phyloP scores from a whole-genome alignment of 306 rosid species.

The Lathyrus tuberosus region DNA sequence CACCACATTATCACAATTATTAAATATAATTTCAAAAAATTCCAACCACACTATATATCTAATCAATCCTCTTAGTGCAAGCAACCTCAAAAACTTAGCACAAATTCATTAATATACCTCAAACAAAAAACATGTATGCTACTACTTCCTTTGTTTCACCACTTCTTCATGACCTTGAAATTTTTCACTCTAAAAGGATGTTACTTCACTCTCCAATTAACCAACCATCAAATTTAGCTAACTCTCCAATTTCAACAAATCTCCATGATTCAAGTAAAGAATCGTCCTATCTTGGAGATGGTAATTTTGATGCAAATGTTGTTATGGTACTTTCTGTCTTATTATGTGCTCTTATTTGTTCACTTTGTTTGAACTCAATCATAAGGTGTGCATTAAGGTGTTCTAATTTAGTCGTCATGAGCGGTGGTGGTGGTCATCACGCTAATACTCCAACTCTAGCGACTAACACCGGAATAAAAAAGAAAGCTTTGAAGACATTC shows the following conservation, averaged over 20 bases:
- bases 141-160: constrained; percentile 43
- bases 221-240: constrained; percentile 41
- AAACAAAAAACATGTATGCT: constrained; percentile 48
- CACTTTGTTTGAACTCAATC: constrained; percentile 81
- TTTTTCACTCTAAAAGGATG: constrained; percentile 66
- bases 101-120: constrained; percentile 24
- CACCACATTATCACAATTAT: background rate
- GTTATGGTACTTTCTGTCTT: constrained; percentile 95
- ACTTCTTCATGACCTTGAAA: constrained; percentile 41
- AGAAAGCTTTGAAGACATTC: constrained; percentile 79
- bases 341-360: constrained; percentile 81
- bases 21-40: constrained; percentile 5
- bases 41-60: constrained; percentile 42
- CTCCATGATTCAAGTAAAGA: constrained; percentile 25
- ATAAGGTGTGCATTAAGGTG: constrained; percentile 79
- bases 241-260: constrained; percentile 42
- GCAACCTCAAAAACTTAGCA: constrained; percentile 32
- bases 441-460: constrained; percentile 34
- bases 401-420: constrained; percentile 47
- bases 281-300: constrained; percentile 50
- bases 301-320: constrained; percentile 76
- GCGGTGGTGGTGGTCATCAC: constrained; percentile 2
- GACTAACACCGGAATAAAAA: constrained; percentile 65
- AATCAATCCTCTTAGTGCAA: constrained; percentile 24
- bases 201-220: constrained; percentile 53